Conservation (phyloP, 192 early-diverging fungal species). For the Coemansia sp. region DNA sequence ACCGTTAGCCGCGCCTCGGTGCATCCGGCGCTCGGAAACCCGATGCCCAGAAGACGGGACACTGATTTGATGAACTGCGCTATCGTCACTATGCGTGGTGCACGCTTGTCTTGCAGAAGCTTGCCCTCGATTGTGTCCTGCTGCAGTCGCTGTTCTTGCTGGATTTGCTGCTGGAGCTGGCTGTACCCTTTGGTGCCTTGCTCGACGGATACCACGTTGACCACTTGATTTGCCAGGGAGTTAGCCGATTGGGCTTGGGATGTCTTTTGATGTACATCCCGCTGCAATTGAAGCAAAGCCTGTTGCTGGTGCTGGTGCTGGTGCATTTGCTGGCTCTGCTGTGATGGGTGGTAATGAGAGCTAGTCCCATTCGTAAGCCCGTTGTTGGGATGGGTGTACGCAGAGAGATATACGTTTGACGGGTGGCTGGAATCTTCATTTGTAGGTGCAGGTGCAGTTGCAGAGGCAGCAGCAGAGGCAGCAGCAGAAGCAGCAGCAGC, state of each 20-base stretch:
- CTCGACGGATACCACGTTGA: slow-evolving; percentile 42
- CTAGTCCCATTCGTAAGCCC: not conserved
- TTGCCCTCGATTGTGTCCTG: slow-evolving; percentile 35
- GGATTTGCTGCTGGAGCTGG: slow-evolving; percentile 48
- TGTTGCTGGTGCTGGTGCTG: slow-evolving; percentile 25
- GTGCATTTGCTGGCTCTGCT: slow-evolving; percentile 16
- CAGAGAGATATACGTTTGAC: not conserved
- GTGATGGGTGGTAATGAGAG: slow-evolving; percentile 11
- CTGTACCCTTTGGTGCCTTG: slow-evolving; percentile 37
- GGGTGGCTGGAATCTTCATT: not conserved
- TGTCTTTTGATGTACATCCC: not conserved
- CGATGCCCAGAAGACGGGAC: slow-evolving; percentile 39
- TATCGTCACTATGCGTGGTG: slow-evolving; percentile 48
- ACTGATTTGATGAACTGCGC: slow-evolving; percentile 50
- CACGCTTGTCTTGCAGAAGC: slow-evolving; percentile 18
- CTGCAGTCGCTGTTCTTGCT: slow-evolving; percentile 42
- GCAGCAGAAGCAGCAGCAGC: not conserved
- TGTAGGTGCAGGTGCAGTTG: not conserved
- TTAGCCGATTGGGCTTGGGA: not conserved
- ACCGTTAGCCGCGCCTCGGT: slow-evolving; percentile 43
- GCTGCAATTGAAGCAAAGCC: slow-evolving; percentile 1
- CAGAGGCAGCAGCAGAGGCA: not conserved
- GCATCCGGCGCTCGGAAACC: slow-evolving; percentile 37
- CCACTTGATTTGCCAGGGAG: slow-evolving; percentile 20
- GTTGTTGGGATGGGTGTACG: not conserved